Conservation (phyloP, 2,329 filamentous ascomycete species). For the Aspergillus hortae region DNA sequence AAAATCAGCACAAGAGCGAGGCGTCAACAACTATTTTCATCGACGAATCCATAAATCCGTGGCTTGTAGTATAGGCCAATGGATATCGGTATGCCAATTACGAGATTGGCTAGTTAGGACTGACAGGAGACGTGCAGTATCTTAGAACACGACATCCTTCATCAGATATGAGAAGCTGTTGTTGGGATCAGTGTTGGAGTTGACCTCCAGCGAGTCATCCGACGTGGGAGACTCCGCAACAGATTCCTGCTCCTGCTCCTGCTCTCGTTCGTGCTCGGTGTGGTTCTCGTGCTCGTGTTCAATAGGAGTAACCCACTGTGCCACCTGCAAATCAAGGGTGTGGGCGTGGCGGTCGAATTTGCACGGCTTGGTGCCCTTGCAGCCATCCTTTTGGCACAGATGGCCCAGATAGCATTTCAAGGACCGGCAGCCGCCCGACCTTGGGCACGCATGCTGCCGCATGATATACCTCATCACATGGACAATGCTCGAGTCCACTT, state of each 20-base stretch:
- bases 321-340: conserved; percentile 20
- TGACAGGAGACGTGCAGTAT: background rate
- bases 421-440: conserved; percentile 40
- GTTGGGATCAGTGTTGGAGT: conserved; percentile 1
- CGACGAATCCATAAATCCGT: no score
- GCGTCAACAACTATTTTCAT: no score
- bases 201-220: background rate
- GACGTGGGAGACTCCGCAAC: conserved; percentile 1
- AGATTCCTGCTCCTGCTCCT: no score
- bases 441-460: conserved; percentile 41
- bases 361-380: conserved; percentile 28
- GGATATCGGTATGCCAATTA: no score
- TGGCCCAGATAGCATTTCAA: conserved; percentile 48
- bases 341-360: conserved; percentile 27
- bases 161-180: conserved; percentile 2
- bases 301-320: conserved; percentile 21
- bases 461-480: conserved; percentile 46
- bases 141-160: background rate
- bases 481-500: conserved; percentile 37
- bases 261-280: no score
- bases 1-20: no score
- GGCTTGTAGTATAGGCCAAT: no score
- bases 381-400: conserved; percentile 32
- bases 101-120: no score
- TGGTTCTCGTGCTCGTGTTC: background rate